Percentiles rank a stretch among this genome's conserved stretches.
phyloP scores from a whole-genome alignment of 169 alveolate genomes.

The Babesia bigemina region DNA sequence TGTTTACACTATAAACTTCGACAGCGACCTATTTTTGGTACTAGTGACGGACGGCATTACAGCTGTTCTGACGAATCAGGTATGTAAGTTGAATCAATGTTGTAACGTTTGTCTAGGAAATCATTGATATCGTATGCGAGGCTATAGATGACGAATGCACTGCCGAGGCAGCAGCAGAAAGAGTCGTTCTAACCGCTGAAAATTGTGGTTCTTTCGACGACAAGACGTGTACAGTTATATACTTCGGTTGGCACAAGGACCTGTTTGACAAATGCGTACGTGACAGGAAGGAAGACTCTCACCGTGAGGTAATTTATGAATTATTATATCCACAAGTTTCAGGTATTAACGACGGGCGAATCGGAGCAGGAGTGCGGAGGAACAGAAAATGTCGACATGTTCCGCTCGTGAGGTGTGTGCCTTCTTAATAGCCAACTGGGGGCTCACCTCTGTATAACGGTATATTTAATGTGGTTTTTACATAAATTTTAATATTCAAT shows the following conservation, averaged over 20 bases:
- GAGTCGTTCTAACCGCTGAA: slow-evolving; percentile 71
- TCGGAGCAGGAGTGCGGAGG: neutral
- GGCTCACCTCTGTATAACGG: slow-evolving; percentile 5
- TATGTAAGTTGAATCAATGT: neutral
- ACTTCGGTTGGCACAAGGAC: slow-evolving; percentile 76
- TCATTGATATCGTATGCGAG: slow-evolving; percentile 44
- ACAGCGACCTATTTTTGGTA: slow-evolving; percentile 69
- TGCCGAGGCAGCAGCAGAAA: slow-evolving; percentile 72
- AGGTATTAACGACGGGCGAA: slow-evolving; percentile 5
- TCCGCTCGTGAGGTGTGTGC: slow-evolving; percentile 20
- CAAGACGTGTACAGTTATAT: slow-evolving; percentile 78
- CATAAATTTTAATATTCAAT: neutral
- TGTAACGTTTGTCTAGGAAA: slow-evolving; percentile 27
- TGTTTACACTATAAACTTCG: slow-evolving; percentile 75
- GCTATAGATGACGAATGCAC: slow-evolving; percentile 42
- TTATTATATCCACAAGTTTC: neutral
- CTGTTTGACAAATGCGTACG: slow-evolving; percentile 55
- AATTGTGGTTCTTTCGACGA: slow-evolving; percentile 73
- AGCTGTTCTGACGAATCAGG: slow-evolving; percentile 71
- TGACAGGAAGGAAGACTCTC: slow-evolving; percentile 32
- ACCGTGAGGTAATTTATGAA: slow-evolving; percentile 1
- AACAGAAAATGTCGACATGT: slow-evolving; percentile 33
- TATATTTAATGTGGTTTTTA: neutral
- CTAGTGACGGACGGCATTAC: slow-evolving; percentile 74
- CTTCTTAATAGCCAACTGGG: slow-evolving; percentile 9